phyloP scores from a whole-genome alignment of 2,329 filamentous ascomycete genomes.

The Blastomyces percursus region DNA sequence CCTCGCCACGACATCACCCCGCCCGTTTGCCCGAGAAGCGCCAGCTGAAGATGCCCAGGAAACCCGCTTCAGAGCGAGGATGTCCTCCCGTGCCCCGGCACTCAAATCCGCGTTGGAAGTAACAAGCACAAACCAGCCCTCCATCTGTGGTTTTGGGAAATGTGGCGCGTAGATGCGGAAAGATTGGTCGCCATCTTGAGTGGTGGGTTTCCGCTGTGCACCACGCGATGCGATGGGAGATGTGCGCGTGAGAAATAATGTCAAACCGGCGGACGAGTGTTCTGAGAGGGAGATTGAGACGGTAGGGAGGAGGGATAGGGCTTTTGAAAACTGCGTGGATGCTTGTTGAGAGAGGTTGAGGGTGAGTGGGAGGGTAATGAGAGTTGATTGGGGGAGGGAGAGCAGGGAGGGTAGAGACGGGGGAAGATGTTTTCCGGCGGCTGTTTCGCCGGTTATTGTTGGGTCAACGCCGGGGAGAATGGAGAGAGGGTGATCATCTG shows the following conservation, averaged over 20 bases:
- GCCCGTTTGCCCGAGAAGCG: slow-evolving; percentile 9
- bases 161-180: slow-evolving; percentile 70
- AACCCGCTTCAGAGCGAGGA: slow-evolving; percentile 76
- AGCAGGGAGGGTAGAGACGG: slow-evolving; percentile 24
- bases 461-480: slow-evolving; percentile 62
- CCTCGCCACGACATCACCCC: slow-evolving; percentile 12
- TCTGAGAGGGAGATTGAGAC: slow-evolving; percentile 52
- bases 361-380: slow-evolving; percentile 21
- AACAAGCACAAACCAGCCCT: slow-evolving; percentile 82
- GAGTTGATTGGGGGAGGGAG: slow-evolving; percentile 19
- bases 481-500: slow-evolving; percentile 63
- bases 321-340: slow-evolving; percentile 41
- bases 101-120: slow-evolving; percentile 30
- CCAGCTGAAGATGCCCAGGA: slow-evolving; percentile 50
- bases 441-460: background rate
- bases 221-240: slow-evolving; percentile 4
- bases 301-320: slow-evolving; percentile 56
- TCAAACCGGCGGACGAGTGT: slow-evolving; percentile 52
- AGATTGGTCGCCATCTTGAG: slow-evolving; percentile 24
- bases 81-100: slow-evolving; percentile 56
- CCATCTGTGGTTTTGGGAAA: slow-evolving; percentile 89
- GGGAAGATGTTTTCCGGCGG: slow-evolving; percentile 20
- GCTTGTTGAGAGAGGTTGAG: slow-evolving; percentile 19
- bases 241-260: slow-evolving; percentile 17
- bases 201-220: slow-evolving; percentile 49